These are phyloP conservation scores for Kickxella alabastrina DNA, from an alignment of 192 early-diverging fungal species.

Conservation along the genomic window DNA sequence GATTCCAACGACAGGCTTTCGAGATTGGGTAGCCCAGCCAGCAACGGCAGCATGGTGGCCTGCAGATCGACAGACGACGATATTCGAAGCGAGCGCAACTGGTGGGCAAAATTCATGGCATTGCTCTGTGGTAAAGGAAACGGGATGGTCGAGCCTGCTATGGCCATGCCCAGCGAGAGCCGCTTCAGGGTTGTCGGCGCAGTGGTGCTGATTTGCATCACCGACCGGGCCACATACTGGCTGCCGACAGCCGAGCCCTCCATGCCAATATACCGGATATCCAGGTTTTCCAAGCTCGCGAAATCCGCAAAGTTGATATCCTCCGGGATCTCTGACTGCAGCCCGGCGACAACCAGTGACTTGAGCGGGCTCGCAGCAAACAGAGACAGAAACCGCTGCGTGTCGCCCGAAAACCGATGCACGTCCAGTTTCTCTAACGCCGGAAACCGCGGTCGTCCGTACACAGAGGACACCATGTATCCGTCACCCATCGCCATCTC, in stretches of 20 bases:
- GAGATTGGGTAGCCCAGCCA: not conserved
- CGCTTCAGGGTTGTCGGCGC: not conserved
- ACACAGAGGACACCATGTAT: not conserved
- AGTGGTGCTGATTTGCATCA: not conserved
- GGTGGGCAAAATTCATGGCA: conserved; percentile 7
- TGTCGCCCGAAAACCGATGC: conserved; percentile 7
- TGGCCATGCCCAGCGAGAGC: conserved; percentile 1
- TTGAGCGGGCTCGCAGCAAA: conserved; percentile 8
- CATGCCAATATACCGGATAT: conserved; percentile 1
- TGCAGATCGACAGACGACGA: not conserved
- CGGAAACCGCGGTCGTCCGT: conserved; percentile 12
- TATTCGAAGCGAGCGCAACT: not conserved
- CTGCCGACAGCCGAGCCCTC: not conserved
- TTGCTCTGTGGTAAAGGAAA: no score
- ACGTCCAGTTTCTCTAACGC: conserved; percentile 6
- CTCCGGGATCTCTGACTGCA: conserved; percentile 1
- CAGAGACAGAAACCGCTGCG: not conserved
- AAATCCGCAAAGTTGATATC: conserved; percentile 3
- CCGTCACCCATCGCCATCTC: not conserved
- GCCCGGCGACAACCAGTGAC: conserved; percentile 8
- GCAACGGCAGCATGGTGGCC: not conserved
- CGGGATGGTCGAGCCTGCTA: not conserved
- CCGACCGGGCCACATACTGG: not conserved
- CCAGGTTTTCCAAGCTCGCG: not conserved
- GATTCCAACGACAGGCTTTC: not conserved